These are phyloP conservation scores for Suillus weaverae DNA, from an alignment of 768 basidiomycete genomes.

Conservation along the genomic window DNA sequence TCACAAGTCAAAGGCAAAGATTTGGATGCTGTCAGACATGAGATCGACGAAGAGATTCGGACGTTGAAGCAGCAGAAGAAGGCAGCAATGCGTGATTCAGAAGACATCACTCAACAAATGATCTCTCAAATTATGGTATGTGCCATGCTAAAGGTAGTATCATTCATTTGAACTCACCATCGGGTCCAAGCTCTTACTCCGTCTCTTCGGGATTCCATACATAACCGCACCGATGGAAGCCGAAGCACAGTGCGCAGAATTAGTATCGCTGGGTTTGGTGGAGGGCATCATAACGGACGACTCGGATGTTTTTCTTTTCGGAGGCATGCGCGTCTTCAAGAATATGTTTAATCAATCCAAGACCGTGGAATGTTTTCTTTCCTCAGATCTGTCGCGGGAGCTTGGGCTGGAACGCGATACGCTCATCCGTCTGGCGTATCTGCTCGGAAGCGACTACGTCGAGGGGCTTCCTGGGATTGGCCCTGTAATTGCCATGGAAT, in stretches of 20 bases:
- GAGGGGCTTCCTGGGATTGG: constrained; percentile 91
- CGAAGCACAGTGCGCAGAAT: constrained; percentile 96
- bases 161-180: neutral
- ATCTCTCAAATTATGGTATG: constrained; percentile 77
- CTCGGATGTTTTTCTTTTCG: constrained; percentile 98
- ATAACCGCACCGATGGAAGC: constrained; percentile 99
- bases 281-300: constrained; percentile 99
- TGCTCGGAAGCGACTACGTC: constrained; percentile 96
- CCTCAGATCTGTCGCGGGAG: constrained; percentile 81
- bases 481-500: constrained; percentile 94
- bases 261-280: constrained; percentile 81
- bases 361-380: constrained; percentile 94
- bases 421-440: constrained; percentile 86
- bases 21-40: constrained; percentile 75
- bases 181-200: constrained; percentile 70
- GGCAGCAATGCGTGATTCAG: constrained; percentile 88
- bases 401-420: constrained; percentile 84
- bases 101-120: constrained; percentile 96
- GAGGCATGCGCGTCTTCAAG: constrained; percentile 92
- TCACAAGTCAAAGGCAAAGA: constrained; percentile 89
- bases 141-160: neutral
- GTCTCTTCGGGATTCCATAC: constrained; percentile 95
- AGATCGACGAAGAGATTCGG: constrained; percentile 91
- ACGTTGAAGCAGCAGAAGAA: constrained; percentile 81
- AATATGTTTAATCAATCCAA: constrained; percentile 99